phyloP scores from a whole-genome alignment of 2,329 filamentous ascomycete species.

The Bipolaris bicolor region DNA sequence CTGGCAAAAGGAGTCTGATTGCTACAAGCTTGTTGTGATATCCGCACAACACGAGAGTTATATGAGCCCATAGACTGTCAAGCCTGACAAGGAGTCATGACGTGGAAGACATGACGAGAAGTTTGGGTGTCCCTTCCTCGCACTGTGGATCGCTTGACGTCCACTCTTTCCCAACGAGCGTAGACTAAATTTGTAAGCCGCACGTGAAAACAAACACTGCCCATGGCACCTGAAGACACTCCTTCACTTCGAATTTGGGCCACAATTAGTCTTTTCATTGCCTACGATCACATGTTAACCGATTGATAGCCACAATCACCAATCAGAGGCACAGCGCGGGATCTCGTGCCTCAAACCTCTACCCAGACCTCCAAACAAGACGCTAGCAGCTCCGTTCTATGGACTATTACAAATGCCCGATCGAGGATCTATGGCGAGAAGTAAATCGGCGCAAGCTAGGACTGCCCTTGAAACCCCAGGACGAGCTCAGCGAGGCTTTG shows the following conservation, averaged over 20 bases:
- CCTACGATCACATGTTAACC: background rate
- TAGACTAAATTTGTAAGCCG: background rate
- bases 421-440: slow-evolving; percentile 24
- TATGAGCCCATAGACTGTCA: background rate
- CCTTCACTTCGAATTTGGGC: background rate
- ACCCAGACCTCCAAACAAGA: background rate
- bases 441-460: slow-evolving; percentile 22
- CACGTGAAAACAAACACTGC: slow-evolving; percentile 3
- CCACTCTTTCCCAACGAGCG: background rate
- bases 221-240: background rate
- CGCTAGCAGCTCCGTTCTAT: slow-evolving; percentile 12
- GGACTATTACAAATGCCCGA: slow-evolving; percentile 35
- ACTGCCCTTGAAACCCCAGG: slow-evolving; percentile 13
- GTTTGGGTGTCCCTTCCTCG: background rate
- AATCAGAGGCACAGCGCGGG: background rate
- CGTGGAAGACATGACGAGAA: background rate
- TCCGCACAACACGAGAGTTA: background rate
- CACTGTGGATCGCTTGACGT: background rate
- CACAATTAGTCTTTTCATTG: background rate
- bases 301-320: background rate
- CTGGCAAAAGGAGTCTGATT: background rate
- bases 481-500: slow-evolving; percentile 31
- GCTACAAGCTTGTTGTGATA: background rate
- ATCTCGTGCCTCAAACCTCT: background rate
- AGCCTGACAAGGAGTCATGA: background rate